Percentiles rank a stretch among this genome's conserved stretches.
Evolutionary conservation across 208 protist genomes (phyloP).

Genomic region (Entamoeba invadens): DNA sequence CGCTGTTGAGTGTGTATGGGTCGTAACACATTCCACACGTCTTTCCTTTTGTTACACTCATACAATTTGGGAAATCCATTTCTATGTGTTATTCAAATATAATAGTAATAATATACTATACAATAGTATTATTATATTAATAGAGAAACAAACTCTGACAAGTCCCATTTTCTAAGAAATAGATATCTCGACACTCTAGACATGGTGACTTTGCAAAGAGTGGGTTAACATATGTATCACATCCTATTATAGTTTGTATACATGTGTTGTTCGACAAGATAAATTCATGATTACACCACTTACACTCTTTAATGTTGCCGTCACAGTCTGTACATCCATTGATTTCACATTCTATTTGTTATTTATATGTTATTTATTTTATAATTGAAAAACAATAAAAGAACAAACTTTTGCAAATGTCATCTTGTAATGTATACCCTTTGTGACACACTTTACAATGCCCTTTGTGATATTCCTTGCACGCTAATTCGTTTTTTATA

Average conservation of each 20-base stretch:
- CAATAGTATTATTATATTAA: too few species aligned
- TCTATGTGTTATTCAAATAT: too few species aligned
- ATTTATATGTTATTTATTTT: too few species aligned
- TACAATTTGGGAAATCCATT: not conserved
- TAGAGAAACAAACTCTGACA: not conserved
- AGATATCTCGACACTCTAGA: not conserved
- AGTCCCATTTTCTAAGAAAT: not conserved
- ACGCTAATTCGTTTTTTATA: not conserved
- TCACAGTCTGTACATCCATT: not conserved
- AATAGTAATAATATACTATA: too few species aligned
- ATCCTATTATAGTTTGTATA: not conserved
- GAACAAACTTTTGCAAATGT: not conserved
- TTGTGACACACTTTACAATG: not conserved
- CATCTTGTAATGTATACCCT: not conserved
- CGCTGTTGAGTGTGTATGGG: not conserved
- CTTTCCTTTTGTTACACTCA: not conserved
- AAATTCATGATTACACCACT: not conserved
- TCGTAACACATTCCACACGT: not conserved
- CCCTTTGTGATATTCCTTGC: not conserved
- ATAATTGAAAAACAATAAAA: too few species aligned
- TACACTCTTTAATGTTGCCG: not conserved
- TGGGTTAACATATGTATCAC: not conserved
- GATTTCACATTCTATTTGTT: not conserved
- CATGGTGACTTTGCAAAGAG: not conserved
- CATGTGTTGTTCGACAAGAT: not conserved